These are phyloP conservation scores for Stentor roeselii DNA, from an alignment of 73 alveolate genomes.

Conservation along the genomic window DNA sequence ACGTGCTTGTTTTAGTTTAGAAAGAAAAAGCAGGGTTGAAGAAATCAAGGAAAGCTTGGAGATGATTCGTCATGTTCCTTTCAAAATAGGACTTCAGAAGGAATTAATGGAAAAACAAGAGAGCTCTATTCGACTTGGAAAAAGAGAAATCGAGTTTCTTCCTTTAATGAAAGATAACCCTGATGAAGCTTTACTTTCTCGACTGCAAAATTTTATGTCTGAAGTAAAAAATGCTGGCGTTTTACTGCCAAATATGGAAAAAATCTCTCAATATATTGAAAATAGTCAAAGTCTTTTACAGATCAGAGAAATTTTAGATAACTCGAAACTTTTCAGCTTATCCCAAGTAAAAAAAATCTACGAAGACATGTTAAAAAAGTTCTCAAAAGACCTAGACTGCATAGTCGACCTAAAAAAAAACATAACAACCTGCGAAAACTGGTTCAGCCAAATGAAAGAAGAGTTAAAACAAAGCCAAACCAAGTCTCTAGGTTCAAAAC, in stretches of 20 bases:
- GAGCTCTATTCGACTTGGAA: neutral
- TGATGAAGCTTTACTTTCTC: neutral
- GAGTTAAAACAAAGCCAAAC: neutral
- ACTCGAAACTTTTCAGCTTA: neutral
- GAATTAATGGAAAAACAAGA: neutral
- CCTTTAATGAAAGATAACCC: neutral
- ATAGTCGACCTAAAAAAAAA: neutral
- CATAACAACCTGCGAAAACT: neutral
- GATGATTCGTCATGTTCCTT: neutral
- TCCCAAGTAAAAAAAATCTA: neutral
- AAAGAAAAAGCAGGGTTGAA: slow-evolving; percentile 2
- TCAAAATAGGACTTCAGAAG: neutral
- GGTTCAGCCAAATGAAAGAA: slow-evolving; percentile 3
- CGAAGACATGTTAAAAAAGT: neutral
- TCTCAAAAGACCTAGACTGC: neutral
- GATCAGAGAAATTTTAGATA: neutral
- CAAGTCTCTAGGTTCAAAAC: neutral
- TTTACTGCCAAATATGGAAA: neutral
- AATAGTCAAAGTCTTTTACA: neutral
- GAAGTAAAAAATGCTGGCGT: neutral
- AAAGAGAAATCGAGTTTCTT: neutral
- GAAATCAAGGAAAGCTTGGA: neutral
- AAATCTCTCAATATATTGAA: neutral
- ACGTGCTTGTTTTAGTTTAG: neutral
- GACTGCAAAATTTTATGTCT: neutral